phyloP scores from a whole-genome alignment of 176 grass and related monocot genomes.

The Guadua angustifolia region DNA sequence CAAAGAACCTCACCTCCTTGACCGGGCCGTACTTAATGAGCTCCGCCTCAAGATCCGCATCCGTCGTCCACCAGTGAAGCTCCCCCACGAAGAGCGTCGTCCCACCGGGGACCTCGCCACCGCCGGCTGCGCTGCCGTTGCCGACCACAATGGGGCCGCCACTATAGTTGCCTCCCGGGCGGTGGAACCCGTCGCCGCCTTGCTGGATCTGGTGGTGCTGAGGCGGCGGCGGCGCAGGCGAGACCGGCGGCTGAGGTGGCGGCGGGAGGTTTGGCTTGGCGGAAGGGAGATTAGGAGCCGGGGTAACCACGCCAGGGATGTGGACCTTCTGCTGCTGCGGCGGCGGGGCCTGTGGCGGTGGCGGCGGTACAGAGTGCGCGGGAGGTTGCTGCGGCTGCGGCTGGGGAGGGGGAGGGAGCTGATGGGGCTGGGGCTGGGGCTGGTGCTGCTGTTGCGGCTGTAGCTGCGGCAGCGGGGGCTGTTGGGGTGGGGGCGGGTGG shows the following conservation, averaged over 20 bases:
- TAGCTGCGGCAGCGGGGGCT: neutral
- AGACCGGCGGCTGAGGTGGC: constrained; percentile 32
- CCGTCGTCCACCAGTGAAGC: constrained; percentile 96
- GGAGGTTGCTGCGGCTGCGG: constrained; percentile 18
- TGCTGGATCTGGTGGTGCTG: constrained; percentile 60
- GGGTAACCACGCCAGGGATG: constrained; percentile 45
- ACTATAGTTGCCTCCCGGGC: constrained; percentile 50
- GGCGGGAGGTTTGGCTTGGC: constrained; percentile 47
- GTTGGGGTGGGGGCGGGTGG: constrained; percentile 15
- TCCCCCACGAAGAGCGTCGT: constrained; percentile 79
- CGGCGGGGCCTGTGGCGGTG: constrained; percentile 24
- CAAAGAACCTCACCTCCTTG: constrained; percentile 90
- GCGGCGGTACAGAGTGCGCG: constrained; percentile 17
- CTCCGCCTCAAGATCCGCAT: constrained; percentile 77
- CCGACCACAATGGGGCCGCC: constrained; percentile 50
- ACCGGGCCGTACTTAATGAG: constrained; percentile 75
- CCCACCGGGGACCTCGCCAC: constrained; percentile 53
- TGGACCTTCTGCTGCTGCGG: constrained; percentile 60
- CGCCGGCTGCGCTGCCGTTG: constrained; percentile 39
- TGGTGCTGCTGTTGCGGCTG: constrained; percentile 31
- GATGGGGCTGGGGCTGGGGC: constrained; percentile 27
- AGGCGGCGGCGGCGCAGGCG: constrained; percentile 29
- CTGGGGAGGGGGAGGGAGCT: constrained; percentile 31
- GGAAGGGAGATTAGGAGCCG: constrained; percentile 53
- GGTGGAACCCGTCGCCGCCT: constrained; percentile 65